Conservation (phyloP, 2,329 filamentous ascomycete species). For the Aspergillus nomiae region DNA sequence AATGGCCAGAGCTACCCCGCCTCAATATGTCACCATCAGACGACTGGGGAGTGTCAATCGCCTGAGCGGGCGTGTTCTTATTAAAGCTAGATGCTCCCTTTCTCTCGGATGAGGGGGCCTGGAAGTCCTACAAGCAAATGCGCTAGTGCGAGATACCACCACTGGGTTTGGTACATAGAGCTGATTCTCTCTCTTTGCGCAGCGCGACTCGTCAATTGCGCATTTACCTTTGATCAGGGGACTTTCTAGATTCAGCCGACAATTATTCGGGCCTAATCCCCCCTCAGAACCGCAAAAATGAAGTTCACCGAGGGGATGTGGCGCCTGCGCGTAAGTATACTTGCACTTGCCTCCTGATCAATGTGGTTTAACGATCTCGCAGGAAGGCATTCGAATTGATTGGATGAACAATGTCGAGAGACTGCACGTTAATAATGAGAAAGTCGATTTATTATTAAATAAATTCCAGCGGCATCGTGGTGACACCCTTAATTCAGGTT, state of each 20-base stretch:
- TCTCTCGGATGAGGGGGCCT: neutral
- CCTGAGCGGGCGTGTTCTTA: neutral
- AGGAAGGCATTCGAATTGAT: slow-evolving; percentile 42
- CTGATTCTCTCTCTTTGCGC: neutral
- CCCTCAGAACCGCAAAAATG: slow-evolving; percentile 28
- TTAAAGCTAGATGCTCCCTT: neutral
- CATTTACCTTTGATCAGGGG: neutral
- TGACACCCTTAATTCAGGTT: slow-evolving; percentile 43
- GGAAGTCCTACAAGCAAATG: neutral
- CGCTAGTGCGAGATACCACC: neutral
- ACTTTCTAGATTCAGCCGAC: neutral
- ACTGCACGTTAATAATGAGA: slow-evolving; percentile 30
- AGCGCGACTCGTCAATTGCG: neutral
- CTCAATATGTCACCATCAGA: slow-evolving; percentile 8
- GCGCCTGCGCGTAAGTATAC: slow-evolving; percentile 31
- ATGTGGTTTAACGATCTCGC: slow-evolving; percentile 2
- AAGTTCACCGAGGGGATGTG: slow-evolving; percentile 48
- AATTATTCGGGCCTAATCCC: neutral
- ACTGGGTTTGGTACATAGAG: neutral
- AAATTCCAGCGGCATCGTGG: slow-evolving; percentile 41
- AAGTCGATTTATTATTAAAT: slow-evolving; percentile 40
- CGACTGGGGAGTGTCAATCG: slow-evolving; percentile 5
- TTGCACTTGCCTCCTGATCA: neutral
- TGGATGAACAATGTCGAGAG: slow-evolving; percentile 48
- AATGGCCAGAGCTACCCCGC: slow-evolving; percentile 1